These are phyloP conservation scores for Phialophora verrucosa DNA, from an alignment of 2,329 filamentous ascomycete species.

Conservation along the genomic window DNA sequence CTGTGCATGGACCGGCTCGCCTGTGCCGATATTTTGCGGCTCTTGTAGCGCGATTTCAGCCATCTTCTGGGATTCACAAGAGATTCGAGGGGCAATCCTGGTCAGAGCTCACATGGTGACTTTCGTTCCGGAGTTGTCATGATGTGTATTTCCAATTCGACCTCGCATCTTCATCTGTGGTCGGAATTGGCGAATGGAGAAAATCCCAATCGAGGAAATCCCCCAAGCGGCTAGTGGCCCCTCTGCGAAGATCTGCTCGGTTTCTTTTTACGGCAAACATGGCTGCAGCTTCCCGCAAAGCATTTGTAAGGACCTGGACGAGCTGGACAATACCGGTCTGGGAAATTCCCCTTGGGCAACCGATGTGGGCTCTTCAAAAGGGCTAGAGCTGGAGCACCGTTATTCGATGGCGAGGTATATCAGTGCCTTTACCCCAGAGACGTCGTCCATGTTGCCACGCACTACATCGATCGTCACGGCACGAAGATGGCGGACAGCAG, in stretches of 20 bases:
- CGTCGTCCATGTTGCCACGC: background rate
- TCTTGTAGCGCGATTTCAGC: background rate
- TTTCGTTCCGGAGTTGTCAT: background rate
- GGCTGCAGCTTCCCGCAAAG: background rate
- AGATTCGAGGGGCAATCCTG: background rate
- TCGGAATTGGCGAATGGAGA: constrained; percentile 3
- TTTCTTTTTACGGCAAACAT: background rate
- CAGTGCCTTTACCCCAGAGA: background rate
- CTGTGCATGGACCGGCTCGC: background rate
- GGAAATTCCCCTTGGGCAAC: background rate
- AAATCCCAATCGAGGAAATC: constrained; percentile 20
- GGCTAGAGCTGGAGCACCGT: background rate
- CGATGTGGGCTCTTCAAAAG: background rate
- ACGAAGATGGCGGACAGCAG: background rate
- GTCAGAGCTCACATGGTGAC: background rate
- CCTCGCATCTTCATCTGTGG: background rate
- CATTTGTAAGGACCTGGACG: background rate
- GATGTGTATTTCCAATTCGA: background rate
- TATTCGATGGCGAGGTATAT: background rate
- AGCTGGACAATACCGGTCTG: background rate
- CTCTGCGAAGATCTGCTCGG: background rate
- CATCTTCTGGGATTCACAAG: background rate
- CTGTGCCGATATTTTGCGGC: background rate
- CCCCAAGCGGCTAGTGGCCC: constrained; percentile 18
- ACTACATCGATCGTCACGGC: background rate